These are phyloP conservation scores for Aspergillus asperescens DNA, from an alignment of 495 filamentous ascomycete genomes.

Conservation along the genomic window DNA sequence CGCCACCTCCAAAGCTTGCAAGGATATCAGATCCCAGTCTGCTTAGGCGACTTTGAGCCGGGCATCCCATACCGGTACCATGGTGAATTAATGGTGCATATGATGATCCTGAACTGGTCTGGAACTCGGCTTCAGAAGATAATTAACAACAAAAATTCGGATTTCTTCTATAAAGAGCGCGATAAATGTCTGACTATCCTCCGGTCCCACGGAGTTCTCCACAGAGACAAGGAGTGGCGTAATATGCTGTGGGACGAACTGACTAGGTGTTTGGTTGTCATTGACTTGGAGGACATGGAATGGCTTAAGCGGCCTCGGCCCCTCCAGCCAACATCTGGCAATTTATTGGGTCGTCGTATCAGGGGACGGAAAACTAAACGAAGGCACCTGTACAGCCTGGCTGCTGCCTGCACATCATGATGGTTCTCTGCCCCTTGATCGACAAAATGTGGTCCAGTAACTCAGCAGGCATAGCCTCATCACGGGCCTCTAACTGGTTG, in stretches of 20 bases:
- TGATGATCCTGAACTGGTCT: too few species aligned
- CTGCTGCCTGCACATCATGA: too few species aligned
- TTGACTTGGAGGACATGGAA: constrained; percentile 24
- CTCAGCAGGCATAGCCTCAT: neutral
- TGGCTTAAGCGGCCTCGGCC: neutral
- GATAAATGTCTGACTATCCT: constrained; percentile 16
- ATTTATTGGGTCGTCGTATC: neutral
- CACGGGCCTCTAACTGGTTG: neutral
- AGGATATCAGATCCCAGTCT: too few species aligned
- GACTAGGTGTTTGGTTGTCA: constrained; percentile 12
- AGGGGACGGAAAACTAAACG: neutral
- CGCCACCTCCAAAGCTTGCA: too few species aligned
- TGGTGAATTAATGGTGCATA: too few species aligned
- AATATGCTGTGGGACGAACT: constrained; percentile 23
- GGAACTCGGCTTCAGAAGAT: too few species aligned
- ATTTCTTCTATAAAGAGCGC: constrained; percentile 19
- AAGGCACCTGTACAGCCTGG: too few species aligned
- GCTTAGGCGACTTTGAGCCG: too few species aligned
- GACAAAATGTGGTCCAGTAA: too few species aligned
- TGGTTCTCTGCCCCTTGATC: too few species aligned
- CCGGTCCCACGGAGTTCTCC: constrained; percentile 12
- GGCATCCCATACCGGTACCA: too few species aligned
- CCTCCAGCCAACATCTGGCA: neutral
- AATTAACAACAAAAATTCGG: too few species aligned
- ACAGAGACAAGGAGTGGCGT: constrained; percentile 22